Base-by-base conservation (phyloP, 805 yeast genomes). In the Metschnikowia proteae region DNA sequence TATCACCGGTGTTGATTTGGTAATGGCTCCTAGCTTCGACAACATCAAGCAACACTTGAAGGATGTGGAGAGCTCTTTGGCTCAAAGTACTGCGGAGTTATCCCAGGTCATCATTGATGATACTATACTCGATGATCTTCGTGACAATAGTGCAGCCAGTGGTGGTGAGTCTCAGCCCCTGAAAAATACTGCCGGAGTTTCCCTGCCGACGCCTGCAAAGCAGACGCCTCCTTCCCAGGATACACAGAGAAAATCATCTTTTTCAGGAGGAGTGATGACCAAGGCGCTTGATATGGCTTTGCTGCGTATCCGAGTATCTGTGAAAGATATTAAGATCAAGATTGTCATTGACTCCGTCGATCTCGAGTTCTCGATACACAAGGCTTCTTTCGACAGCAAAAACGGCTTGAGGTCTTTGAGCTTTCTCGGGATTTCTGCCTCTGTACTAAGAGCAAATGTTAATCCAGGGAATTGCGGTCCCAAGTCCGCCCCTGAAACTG, bases 51-150 rank as follows among this genome's bases (percentile, higher is more conserved):
- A 64, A 23, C 68, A 61, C 36, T 57, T 60, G 26, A 54, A 67
- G 45, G 60, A 62, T 52, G 62, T 65, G 56, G 71, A 68, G 49
- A 80, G 80, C 48, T 80, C 83, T 48, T 64, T 87, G 48, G 82
- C 87, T 0, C 85, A 82, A 57, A 85, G 94, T 49, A 83, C 92
- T 0, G 83, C 84, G 23, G 88, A 85, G 56, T 71, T 89, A 47
- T 89, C 94, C 3, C 78, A 76, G 53, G 80, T 83, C 40, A 71
- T 80, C 23, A 70, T 77, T 61, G 61, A 79, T 64, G 63, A 25
- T 10, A 33, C 10, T 25, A 3, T 32, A 6, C 28, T 28, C 28
- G 44, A 17, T 25, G 31, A 31, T 38, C 55, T 43, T 6, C 11
- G 9, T 29, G 26, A 22, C 17, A 13, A 7, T 11, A 29, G 10